phyloP scores from a whole-genome alignment of 805 yeast genomes.

The Pichia gijzeniarum region DNA sequence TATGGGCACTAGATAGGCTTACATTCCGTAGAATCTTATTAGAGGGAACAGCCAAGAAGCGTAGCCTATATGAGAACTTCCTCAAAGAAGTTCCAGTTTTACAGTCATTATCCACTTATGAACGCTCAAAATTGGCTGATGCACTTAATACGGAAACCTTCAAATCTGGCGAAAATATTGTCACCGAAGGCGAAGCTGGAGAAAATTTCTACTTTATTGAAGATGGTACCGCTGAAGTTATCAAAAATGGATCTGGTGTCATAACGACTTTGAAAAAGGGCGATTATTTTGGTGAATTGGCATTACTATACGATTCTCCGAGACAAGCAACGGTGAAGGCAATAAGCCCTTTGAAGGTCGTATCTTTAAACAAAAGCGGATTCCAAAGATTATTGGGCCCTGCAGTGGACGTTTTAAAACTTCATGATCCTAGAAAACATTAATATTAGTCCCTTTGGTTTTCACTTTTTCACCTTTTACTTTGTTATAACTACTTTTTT shows the following conservation, averaged over 20 bases:
- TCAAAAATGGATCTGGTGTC: constrained; percentile 53
- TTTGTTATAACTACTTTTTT: neutral
- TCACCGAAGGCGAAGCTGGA: constrained; percentile 81
- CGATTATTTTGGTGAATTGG: constrained; percentile 95
- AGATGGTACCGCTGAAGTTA: constrained; percentile 75
- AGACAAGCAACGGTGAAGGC: constrained; percentile 93
- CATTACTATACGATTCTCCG: constrained; percentile 83
- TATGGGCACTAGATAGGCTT: constrained; percentile 91
- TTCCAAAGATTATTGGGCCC: constrained; percentile 93
- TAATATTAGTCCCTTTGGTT: neutral
- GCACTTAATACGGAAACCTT: constrained; percentile 78
- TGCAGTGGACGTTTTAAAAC: constrained; percentile 79
- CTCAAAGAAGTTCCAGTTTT: constrained; percentile 82
- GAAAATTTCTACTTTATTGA: constrained; percentile 71
- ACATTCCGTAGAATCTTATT: constrained; percentile 88
- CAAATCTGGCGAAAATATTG: constrained; percentile 65
- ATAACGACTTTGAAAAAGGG: constrained; percentile 64
- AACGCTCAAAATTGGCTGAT: constrained; percentile 89
- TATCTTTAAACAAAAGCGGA: constrained; percentile 87
- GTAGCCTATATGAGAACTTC: constrained; percentile 85
- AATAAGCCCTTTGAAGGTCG: constrained; percentile 68
- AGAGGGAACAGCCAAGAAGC: constrained; percentile 85
- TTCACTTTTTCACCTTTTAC: neutral
- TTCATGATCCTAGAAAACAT: constrained; percentile 70
- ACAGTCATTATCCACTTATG: constrained; percentile 63